These are phyloP conservation scores for Pseudogymnoascus sp. DNA, from an alignment of 2,329 filamentous ascomycete species.

Conservation along the genomic window DNA sequence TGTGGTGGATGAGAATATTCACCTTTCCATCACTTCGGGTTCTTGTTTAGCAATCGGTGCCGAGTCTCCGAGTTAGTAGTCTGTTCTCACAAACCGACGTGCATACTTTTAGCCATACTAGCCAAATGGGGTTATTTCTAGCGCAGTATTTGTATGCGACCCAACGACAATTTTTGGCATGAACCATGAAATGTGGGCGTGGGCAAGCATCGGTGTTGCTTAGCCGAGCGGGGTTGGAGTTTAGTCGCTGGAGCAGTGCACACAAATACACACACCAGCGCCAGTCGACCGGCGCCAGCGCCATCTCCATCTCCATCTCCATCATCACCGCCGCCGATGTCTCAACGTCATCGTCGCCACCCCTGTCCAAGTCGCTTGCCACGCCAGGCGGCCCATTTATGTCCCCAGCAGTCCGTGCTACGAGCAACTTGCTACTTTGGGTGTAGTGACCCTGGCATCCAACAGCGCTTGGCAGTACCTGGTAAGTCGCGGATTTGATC, in stretches of 20 bases:
- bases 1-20: background rate
- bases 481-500: background rate
- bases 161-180: background rate
- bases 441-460: background rate
- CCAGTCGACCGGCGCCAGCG: background rate
- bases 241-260: background rate
- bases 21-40: background rate
- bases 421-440: background rate
- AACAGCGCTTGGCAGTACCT: background rate
- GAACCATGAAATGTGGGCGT: background rate
- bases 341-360: background rate
- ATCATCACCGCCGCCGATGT: background rate
- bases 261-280: background rate
- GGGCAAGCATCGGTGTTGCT: background rate
- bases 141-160: background rate
- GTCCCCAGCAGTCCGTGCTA: background rate
- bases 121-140: background rate
- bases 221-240: background rate
- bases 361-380: background rate
- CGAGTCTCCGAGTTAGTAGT: background rate
- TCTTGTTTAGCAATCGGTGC: background rate
- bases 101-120: background rate
- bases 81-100: background rate
- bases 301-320: background rate
- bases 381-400: conserved; percentile 1